Base-by-base conservation (phyloP, 106 monocot species). In the Phalaenopsis equestris region DNA sequence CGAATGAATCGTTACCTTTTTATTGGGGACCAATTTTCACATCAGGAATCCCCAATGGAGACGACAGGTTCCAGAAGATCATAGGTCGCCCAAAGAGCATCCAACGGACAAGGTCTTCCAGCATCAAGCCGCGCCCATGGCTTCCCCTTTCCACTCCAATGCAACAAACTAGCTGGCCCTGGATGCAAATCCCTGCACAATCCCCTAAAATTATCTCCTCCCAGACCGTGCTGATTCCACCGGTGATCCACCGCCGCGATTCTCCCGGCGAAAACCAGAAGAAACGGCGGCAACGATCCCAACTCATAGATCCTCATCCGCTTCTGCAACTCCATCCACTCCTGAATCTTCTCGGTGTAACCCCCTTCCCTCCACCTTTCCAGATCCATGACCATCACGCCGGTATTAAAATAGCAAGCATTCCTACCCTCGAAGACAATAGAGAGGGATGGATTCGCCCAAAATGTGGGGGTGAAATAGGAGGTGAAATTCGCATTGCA, bases 61-160 rank as follows among this genome's bases (percentile, higher is more conserved):
- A 79, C 84, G 30, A 85, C 81, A 1, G 77, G 47, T 14, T 56
- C 81, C 16, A 91, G 82, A 67, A 96, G 84, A 73, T 96, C 96
- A 79, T 96, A 96, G 0, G 93, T 91, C 1, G 84, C 86, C 96
- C 96, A 96, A 16, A 96, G 81, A 5, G 88, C 87, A 49, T 96
- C 96, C 1, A 96, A 61, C 56, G 96, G 93, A 84, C 96, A 96
- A 0, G 96, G 96, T 41, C 89, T 80, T 6, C 88, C 87, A 2
- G 89, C 90, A 77, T 93, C 93, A 79, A 93, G 86, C 78, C 96
- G 55, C 10, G 76, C 93, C 96, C 96, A 96, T 0, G 96, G 96
- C 86, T 96, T 96, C 47, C 96, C 93, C 75, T 96, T 96, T 5
- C 96, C 96, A 75, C 96, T 96, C 96, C 96, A 96, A 80, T 96